Conservation (phyloP, 495 filamentous ascomycete genomes). For the Tuber melanosporum region DNA sequence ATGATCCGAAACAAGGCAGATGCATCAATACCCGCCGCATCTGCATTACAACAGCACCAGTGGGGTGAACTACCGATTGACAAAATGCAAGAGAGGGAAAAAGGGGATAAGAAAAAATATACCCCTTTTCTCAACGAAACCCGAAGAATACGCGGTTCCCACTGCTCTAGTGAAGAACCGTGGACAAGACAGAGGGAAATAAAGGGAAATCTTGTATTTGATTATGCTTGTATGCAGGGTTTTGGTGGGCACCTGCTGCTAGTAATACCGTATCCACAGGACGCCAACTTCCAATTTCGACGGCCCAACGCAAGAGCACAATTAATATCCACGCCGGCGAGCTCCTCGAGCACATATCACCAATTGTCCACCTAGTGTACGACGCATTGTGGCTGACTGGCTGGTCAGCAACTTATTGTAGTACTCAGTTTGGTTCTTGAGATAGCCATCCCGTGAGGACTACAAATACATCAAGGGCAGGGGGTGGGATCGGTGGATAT, state of each 20-base stretch:
- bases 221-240: background rate
- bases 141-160: background rate
- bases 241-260: background rate
- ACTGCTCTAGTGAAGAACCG: background rate
- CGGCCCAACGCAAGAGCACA: background rate
- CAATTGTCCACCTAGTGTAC: background rate
- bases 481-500: background rate
- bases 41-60: background rate
- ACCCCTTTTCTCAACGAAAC: background rate
- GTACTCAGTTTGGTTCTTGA: background rate
- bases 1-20: background rate
- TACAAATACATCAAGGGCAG: background rate
- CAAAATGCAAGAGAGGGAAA: background rate
- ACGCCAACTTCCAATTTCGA: background rate
- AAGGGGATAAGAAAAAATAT: background rate
- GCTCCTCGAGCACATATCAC: background rate
- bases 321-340: background rate
- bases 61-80: background rate
- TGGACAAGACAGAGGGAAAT: background rate
- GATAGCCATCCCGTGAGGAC: background rate
- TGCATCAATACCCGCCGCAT: constrained; percentile 3
- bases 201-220: background rate
- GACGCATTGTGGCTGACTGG: background rate
- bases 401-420: background rate
- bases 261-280: background rate